Evolutionary conservation across 75 land plant species (phyloP).

Genomic region (Selaginella tamariscina): DNA sequence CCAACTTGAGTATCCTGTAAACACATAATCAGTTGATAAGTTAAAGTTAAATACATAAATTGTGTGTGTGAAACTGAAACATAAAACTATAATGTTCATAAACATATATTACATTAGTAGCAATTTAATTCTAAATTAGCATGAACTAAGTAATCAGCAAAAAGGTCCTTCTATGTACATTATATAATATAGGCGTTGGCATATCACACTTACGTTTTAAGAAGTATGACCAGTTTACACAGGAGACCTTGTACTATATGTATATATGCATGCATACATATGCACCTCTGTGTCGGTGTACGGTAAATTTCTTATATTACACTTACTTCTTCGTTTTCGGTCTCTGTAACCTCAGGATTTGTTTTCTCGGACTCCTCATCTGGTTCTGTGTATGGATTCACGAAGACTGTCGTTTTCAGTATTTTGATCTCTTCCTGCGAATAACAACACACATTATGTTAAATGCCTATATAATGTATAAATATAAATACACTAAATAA

Average conservation of each 20-base stretch:
- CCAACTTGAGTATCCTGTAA: conserved; percentile 64
- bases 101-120: conserved; percentile 15
- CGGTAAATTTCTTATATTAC: no score
- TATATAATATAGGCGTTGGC: no score
- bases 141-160: no score
- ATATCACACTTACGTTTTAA: no score
- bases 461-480: no score
- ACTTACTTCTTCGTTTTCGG: conserved; percentile 21
- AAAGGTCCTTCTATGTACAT: no score
- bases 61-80: not conserved
- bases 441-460: no score
- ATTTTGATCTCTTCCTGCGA: conserved; percentile 84
- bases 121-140: conserved; percentile 60
- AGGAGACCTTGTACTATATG: no score
- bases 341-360: conserved; percentile 29
- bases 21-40: not conserved
- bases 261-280: no score
- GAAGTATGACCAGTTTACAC: no score
- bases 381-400: conserved; percentile 87
- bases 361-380: conserved; percentile 62
- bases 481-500: no score
- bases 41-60: not conserved
- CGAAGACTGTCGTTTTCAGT: conserved; percentile 51
- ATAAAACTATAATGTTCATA: not conserved
- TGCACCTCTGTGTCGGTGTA: no score